Conservation (phyloP, 2,329 filamentous ascomycete genomes). For the Aureobasidium leucospermi region DNA sequence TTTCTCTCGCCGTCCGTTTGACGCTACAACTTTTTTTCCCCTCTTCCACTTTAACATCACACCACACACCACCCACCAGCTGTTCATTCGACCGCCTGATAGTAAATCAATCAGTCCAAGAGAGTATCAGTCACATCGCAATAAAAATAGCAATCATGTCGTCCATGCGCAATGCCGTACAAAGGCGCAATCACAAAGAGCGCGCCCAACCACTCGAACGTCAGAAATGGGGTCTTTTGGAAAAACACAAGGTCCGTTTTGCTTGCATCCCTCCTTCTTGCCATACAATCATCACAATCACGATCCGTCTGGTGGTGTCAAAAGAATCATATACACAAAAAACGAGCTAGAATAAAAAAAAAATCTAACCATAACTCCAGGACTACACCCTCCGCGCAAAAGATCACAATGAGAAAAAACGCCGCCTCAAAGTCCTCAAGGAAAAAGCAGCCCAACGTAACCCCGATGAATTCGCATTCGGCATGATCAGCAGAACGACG, state of each 20-base stretch:
- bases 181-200: constrained; percentile 81
- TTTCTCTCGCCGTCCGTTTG: not conserved
- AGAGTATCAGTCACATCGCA: not conserved
- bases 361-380: constrained; percentile 23
- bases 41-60: too few relatives aligned
- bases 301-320: too few relatives aligned
- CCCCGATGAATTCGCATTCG: constrained; percentile 60
- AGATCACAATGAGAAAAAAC: constrained; percentile 57
- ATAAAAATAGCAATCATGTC: constrained; percentile 37
- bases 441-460: constrained; percentile 55
- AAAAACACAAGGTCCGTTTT: constrained; percentile 74
- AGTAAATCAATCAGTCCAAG: too few relatives aligned
- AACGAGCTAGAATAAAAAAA: not conserved
- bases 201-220: constrained; percentile 80
- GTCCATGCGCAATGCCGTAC: constrained; percentile 55
- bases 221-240: constrained; percentile 79
- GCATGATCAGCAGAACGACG: constrained; percentile 50
- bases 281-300: too few relatives aligned
- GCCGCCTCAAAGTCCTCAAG: constrained; percentile 50
- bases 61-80: too few relatives aligned
- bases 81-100: too few relatives aligned
- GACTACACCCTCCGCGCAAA: constrained; percentile 59
- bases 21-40: too few relatives aligned
- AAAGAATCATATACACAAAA: not conserved
- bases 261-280: too few relatives aligned